phyloP scores from a whole-genome alignment of 2,329 filamentous ascomycete species.

The Drechslera avenae region DNA sequence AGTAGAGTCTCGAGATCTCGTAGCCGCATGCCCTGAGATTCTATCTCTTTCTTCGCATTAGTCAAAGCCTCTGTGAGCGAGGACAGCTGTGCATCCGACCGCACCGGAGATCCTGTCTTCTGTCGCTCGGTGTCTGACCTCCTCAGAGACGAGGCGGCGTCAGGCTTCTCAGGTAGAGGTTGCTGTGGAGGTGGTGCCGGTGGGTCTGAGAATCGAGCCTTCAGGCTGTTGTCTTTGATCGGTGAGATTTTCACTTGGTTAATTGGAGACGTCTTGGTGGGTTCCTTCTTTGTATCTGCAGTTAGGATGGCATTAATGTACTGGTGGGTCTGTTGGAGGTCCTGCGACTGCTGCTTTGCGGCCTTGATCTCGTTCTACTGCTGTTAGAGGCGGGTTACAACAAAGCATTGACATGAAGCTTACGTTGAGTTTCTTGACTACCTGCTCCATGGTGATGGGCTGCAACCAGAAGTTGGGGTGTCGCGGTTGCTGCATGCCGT shows the following conservation, averaged over 20 bases:
- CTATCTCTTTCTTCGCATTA: slow-evolving; percentile 83
- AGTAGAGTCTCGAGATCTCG: slow-evolving; percentile 81
- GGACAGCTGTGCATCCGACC: slow-evolving; percentile 75
- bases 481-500: slow-evolving; percentile 70
- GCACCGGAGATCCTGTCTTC: slow-evolving; percentile 65
- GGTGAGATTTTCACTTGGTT: slow-evolving; percentile 53
- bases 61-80: slow-evolving; percentile 84
- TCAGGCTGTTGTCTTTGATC: slow-evolving; percentile 67
- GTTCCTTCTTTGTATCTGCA: slow-evolving; percentile 66
- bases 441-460: slow-evolving; percentile 90
- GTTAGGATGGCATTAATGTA: slow-evolving; percentile 79
- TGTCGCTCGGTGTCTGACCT: slow-evolving; percentile 76
- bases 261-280: slow-evolving; percentile 51
- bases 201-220: slow-evolving; percentile 87
- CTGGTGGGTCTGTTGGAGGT: slow-evolving; percentile 79
- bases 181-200: slow-evolving; percentile 93
- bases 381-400: slow-evolving; percentile 17
- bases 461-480: slow-evolving; percentile 83
- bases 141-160: slow-evolving; percentile 70
- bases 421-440: slow-evolving; percentile 85
- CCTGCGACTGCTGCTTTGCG: slow-evolving; percentile 84
- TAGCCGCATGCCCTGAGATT: slow-evolving; percentile 78
- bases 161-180: slow-evolving; percentile 90
- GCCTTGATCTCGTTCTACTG: slow-evolving; percentile 83
- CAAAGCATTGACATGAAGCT: slow-evolving; percentile 45